Evolutionary conservation across 352 stramenopile species (phyloP), one percentile per base, ranked within the genome.

Genomic region (Pythium dissotocum): DNA sequence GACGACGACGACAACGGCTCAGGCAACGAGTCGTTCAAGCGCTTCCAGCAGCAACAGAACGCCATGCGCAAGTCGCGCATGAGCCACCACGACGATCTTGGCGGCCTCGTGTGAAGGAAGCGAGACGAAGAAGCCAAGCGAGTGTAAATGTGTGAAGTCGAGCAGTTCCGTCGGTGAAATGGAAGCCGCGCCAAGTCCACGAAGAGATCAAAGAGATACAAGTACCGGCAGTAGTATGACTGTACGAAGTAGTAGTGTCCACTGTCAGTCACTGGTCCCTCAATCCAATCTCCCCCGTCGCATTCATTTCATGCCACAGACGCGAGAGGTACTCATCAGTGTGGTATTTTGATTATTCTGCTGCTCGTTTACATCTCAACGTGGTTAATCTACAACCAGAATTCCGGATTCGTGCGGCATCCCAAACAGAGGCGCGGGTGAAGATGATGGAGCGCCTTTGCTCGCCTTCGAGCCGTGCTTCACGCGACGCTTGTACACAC

Each of bases 401-500:
- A 44, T 44, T 14, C 18, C 38, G 10, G 12, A 44, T 14, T 44
- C 38, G 16, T 0, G 9, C 12, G 13, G 38, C 38, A 44, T 44
- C 38, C 38, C 38, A 18, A 44, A 44, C 38, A 6, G 2, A 18
- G 38, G 16, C 9, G 38, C 38, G 4, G 10, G 38, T 14, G 38
- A 14, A 4, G 28, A 30, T 4, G 28, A 30, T 4, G 28, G 28
- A 30, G 28, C 4, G 28, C 2, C 28, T 2, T 30, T 30, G 28
- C 28, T 30, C 28, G 28, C 28, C 38, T 44, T 12, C 16, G 38
- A 14, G 35, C 35, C 7, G 46, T 66, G 60, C 71, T 68, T 81
- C 36, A 65, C 71, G 18, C 66, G 75, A 53, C 77, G 77, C 73
- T 82, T 85, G 75, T 80, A 82, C 24, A 82, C 77, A 48, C 75